Base-by-base conservation (phyloP, 768 basidiomycete genomes). In the Agaricus subrufescens region DNA sequence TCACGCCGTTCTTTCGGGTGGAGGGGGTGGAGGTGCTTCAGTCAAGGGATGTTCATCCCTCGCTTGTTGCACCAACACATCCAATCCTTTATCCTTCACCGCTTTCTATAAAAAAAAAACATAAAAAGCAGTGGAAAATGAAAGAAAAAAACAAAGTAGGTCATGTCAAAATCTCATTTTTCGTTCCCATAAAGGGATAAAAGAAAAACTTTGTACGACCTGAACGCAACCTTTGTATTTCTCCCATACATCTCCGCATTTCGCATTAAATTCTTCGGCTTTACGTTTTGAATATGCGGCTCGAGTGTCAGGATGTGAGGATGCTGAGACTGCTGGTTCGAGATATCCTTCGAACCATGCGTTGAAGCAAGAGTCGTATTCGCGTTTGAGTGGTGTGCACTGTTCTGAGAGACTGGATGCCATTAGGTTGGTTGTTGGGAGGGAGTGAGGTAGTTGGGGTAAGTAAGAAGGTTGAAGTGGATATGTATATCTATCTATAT, bases 281-380 rank as follows among this genome's bases (percentile, higher is more conserved):
- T 94, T 95, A 57, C 81, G 71, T 62, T 85, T 83, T 3, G 88
- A 84, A 64, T 87, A 86, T 46, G 75, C 80, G 14, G 77, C 72
- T 46, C 83, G 82, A 54, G 79, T 73, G 51, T 78, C 73, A 11
- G 70, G 59, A 5, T 68, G 67, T 5, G 74, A 62, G 26, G 72
- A 62, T 14, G 71, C 71, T 12, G 76, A 70, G 15, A 87, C 75
- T 9, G 84, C 85, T 8, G 94, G 94, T 65, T 94, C 89, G 25
- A 98, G 84, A 69, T 98, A 99, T 10, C 91, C 93, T 69, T 97
- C 94, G 63, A 99, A 94, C 96, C 95, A 98, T 7, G 89, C 83
- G 65, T 97, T 97, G 75, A 98, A 98, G 76, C 95, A 98, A 0
- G 89, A 76, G 70, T 98, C 95, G 67, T 97, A 98, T 54, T 83